These are phyloP conservation scores for Xylaria flabelliformis DNA, from an alignment of 495 filamentous ascomycete genomes.

Conservation along the genomic window DNA sequence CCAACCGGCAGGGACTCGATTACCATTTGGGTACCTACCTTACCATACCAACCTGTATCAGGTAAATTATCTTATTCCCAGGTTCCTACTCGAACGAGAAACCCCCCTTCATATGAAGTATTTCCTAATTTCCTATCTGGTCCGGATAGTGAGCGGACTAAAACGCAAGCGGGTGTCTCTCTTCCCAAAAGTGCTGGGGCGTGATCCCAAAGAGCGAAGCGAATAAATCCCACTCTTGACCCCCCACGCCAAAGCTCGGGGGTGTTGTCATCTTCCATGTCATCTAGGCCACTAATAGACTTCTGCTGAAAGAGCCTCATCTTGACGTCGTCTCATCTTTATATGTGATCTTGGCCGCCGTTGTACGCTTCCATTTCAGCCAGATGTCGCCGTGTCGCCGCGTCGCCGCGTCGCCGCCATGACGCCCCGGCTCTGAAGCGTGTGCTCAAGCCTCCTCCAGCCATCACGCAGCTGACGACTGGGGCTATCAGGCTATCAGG, in stretches of 20 bases:
- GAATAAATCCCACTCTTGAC: conserved; percentile 41
- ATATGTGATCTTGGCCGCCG: conserved; percentile 26
- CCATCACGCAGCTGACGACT: conserved; percentile 23
- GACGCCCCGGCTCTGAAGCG: neutral
- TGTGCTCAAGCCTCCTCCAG: conserved; percentile 18
- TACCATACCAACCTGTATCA: neutral
- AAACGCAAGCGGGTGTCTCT: conserved; percentile 4
- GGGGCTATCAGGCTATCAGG: conserved; percentile 22
- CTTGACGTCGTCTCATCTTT: conserved; percentile 40
- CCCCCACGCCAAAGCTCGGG: conserved; percentile 39
- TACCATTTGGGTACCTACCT: neutral
- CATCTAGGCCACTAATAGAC: conserved; percentile 43
- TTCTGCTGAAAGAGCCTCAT: conserved; percentile 45
- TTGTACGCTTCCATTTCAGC: conserved; percentile 25
- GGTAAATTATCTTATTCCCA: neutral
- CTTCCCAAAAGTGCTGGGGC: neutral
- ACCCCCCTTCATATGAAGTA: neutral
- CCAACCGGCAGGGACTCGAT: neutral
- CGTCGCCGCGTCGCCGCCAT: neutral
- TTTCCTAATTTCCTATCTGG: neutral
- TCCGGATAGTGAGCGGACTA: neutral
- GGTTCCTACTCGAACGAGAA: neutral
- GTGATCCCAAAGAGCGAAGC: conserved; percentile 22
- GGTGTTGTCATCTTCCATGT: conserved; percentile 45
- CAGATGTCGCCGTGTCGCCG: conserved; percentile 23